phyloP scores from a whole-genome alignment of 306 rosid genomes.

The Rosa lucieae region DNA sequence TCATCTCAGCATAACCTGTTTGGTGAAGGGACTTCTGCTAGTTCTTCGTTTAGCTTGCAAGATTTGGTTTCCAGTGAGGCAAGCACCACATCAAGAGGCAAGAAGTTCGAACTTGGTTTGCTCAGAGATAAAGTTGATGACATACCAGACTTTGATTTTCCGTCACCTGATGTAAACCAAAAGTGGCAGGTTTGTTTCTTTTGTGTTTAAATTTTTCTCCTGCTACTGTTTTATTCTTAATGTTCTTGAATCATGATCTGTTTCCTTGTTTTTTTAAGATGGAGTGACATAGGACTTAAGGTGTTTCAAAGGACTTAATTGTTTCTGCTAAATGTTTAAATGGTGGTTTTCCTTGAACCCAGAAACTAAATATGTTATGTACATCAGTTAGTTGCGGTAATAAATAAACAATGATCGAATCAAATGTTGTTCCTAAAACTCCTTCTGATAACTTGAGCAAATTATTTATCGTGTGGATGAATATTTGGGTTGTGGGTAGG shows the following conservation, averaged over 20 bases:
- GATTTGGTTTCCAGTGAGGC: slow-evolving; percentile 33
- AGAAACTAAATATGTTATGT: slow-evolving; percentile 6
- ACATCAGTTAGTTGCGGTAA: background rate
- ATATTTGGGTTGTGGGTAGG: background rate
- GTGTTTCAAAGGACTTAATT: background rate
- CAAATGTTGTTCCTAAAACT: background rate
- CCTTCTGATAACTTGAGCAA: background rate
- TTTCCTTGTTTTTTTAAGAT: background rate
- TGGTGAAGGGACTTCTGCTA: slow-evolving; percentile 42
- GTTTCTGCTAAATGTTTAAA: background rate
- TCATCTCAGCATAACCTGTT: slow-evolving; percentile 40
- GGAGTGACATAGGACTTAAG: background rate
- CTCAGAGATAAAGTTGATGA: slow-evolving; percentile 30
- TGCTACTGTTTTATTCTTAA: slow-evolving; percentile 11
- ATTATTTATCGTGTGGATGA: background rate
- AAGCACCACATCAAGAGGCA: slow-evolving; percentile 29
- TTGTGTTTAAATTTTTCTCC: slow-evolving; percentile 17
- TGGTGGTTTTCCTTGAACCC: background rate
- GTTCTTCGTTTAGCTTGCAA: slow-evolving; percentile 42
- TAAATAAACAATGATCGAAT: slow-evolving; percentile 2
- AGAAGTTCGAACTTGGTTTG: slow-evolving; percentile 27
- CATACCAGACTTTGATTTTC: slow-evolving; percentile 17
- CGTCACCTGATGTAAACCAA: slow-evolving; percentile 46
- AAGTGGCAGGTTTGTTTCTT: slow-evolving; percentile 55
- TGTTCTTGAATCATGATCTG: slow-evolving; percentile 1